phyloP scores from a whole-genome alignment of 345 rosid species.

The Xanthoceras sorbifolium region DNA sequence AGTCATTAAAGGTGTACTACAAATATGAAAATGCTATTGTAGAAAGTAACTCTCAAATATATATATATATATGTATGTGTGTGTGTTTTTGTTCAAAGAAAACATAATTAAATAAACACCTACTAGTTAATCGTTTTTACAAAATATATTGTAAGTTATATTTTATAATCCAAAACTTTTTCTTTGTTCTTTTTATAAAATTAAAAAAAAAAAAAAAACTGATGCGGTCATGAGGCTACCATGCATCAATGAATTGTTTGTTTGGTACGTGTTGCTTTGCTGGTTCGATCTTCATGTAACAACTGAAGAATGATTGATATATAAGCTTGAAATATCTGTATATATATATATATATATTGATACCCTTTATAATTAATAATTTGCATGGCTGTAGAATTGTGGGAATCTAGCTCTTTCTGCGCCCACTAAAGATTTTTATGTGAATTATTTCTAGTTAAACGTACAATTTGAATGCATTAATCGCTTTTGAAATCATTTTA shows the following conservation, averaged over 20 bases:
- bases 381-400: neutral
- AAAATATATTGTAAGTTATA: neutral
- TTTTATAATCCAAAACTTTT: neutral
- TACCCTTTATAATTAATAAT: neutral
- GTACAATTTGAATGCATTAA: slow-evolving; percentile 11
- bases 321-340: neutral
- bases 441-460: neutral
- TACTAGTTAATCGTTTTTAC: neutral
- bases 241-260: neutral
- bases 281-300: neutral
- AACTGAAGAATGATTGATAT: slow-evolving; percentile 6
- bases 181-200: too few relatives aligned
- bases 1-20: neutral
- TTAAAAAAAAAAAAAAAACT: neutral
- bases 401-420: slow-evolving; percentile 21
- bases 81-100: too few relatives aligned
- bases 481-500: neutral
- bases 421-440: slow-evolving; percentile 11
- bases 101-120: too few relatives aligned
- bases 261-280: neutral
- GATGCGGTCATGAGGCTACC: neutral
- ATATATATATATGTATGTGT: neutral
- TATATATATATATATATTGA: neutral
- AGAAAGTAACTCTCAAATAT: neutral
- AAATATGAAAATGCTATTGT: neutral